Evolutionary conservation across 208 protist genomes (phyloP).

Genomic region (Herpetomonas muscarum): DNA sequence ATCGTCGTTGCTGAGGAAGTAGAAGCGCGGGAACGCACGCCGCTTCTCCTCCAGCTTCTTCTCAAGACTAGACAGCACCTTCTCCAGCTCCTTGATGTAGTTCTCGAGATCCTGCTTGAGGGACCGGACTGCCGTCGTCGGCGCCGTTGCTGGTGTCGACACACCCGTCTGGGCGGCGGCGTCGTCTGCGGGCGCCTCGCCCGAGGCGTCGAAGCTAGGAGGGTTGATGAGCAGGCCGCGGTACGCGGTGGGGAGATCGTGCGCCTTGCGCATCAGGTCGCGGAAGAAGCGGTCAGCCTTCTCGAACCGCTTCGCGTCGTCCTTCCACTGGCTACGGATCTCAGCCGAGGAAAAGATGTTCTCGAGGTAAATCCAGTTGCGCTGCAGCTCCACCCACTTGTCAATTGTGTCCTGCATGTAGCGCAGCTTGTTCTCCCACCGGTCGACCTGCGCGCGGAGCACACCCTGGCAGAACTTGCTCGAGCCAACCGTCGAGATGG

Average conservation of each 20-base stretch:
- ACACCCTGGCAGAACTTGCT: slow-evolving; percentile 91
- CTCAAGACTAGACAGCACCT: slow-evolving; percentile 92
- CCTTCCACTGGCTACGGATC: slow-evolving; percentile 96
- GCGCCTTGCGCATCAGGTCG: slow-evolving; percentile 93
- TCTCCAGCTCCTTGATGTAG: slow-evolving; percentile 93
- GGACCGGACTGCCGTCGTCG: slow-evolving; percentile 28
- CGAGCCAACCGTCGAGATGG: slow-evolving; percentile 91
- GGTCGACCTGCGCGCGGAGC: slow-evolving; percentile 91
- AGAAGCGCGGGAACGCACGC: slow-evolving; percentile 95
- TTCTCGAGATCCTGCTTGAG: slow-evolving; percentile 83
- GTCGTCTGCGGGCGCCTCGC: slow-evolving; percentile 7
- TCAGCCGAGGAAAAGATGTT: slow-evolving; percentile 95
- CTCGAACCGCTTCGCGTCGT: slow-evolving; percentile 94
- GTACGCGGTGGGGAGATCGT: slow-evolving; percentile 90
- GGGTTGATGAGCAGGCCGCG: slow-evolving; percentile 85
- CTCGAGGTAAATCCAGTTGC: slow-evolving; percentile 96
- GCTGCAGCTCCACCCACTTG: slow-evolving; percentile 93
- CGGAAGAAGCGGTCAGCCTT: slow-evolving; percentile 93
- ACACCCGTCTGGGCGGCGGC: not conserved
- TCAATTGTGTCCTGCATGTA: slow-evolving; percentile 94
- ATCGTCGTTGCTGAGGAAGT: slow-evolving; percentile 97
- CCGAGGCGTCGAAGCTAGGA: slow-evolving; percentile 60
- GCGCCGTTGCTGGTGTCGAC: not conserved
- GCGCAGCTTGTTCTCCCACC: slow-evolving; percentile 91
- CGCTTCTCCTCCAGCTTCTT: slow-evolving; percentile 97